A percentile compares a stretch with the other conserved stretches of the same genome.
Conservation (phyloP, 441 rosid species). For the Populus tomentosa region DNA sequence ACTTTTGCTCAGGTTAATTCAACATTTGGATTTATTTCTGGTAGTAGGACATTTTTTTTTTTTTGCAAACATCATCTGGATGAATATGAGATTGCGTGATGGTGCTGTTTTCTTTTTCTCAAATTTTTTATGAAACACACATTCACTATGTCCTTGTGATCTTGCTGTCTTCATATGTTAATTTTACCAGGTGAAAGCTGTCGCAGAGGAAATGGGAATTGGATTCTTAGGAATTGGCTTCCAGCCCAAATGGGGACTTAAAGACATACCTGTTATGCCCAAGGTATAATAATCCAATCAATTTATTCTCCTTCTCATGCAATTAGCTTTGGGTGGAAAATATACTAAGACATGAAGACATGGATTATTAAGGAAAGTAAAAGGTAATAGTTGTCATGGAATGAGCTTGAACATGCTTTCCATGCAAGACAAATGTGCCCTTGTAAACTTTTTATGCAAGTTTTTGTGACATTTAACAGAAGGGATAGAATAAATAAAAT, state of each 20-base stretch:
- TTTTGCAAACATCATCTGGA: neutral
- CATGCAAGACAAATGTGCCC: neutral
- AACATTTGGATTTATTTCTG: neutral
- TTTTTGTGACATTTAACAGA: neutral
- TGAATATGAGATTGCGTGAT: neutral
- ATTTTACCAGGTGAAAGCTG: slow-evolving; percentile 79
- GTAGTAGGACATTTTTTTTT: neutral
- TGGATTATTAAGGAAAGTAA: neutral
- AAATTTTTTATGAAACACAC: neutral
- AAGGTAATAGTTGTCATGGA: neutral
- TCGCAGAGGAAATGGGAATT: slow-evolving; percentile 97
- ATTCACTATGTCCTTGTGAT: neutral
- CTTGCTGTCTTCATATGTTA: neutral
- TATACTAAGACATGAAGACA: neutral
- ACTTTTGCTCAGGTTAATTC: neutral
- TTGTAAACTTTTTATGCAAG: neutral
- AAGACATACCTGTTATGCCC: slow-evolving; percentile 95
- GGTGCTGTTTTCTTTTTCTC: neutral
- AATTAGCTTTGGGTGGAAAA: neutral
- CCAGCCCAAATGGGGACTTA: slow-evolving; percentile 89
- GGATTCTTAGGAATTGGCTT: slow-evolving; percentile 97
- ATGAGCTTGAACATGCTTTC: neutral
- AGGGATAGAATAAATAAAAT: neutral
- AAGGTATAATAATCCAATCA: slow-evolving; percentile 45
- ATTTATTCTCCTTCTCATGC: neutral